Evolutionary conservation across 2,329 filamentous ascomycete genomes (phyloP).

Genomic region (Diaporthe longicolla): DNA sequence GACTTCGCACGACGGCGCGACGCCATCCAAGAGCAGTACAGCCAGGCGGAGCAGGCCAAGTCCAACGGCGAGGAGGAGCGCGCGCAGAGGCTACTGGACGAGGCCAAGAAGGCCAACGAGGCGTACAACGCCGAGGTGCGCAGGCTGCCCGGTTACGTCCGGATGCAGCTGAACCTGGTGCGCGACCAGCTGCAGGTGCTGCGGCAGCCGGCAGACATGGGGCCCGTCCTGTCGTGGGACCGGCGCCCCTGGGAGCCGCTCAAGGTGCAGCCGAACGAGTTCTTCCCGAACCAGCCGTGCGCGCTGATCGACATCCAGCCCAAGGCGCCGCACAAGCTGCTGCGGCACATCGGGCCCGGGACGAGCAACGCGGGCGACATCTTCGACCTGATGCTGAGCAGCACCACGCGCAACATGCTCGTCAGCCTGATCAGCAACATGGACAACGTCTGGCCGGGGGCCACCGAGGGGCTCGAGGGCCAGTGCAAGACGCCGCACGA

Average conservation of each 20-base stretch:
- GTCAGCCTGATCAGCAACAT: conserved; percentile 56
- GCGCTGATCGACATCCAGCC: conserved; percentile 79
- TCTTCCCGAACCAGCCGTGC: conserved; percentile 73
- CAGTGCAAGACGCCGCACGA: conserved; percentile 66
- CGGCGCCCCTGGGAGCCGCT: conserved; percentile 80
- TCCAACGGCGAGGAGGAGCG: background rate
- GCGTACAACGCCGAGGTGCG: conserved; percentile 50
- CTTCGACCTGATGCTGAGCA: conserved; percentile 66
- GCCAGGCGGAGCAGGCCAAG: background rate
- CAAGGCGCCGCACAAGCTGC: conserved; percentile 62
- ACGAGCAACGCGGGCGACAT: conserved; percentile 61
- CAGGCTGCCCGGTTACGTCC: conserved; percentile 54
- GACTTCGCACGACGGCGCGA: conserved; percentile 54
- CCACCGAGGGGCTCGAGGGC: conserved; percentile 65
- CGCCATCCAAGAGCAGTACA: conserved; percentile 45
- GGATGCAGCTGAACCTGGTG: conserved; percentile 44
- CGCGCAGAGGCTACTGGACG: conserved; percentile 9
- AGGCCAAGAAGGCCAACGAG: conserved; percentile 42
- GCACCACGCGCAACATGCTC: conserved; percentile 53
- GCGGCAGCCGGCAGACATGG: conserved; percentile 61
- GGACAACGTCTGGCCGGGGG: conserved; percentile 71
- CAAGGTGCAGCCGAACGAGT: conserved; percentile 69
- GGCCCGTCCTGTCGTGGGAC: conserved; percentile 76
- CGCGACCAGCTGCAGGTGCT: conserved; percentile 70
- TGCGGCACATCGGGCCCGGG: conserved; percentile 61